Conservation (phyloP, 1,284 basidiomycete genomes). For the Heterobasidion parviporum region DNA sequence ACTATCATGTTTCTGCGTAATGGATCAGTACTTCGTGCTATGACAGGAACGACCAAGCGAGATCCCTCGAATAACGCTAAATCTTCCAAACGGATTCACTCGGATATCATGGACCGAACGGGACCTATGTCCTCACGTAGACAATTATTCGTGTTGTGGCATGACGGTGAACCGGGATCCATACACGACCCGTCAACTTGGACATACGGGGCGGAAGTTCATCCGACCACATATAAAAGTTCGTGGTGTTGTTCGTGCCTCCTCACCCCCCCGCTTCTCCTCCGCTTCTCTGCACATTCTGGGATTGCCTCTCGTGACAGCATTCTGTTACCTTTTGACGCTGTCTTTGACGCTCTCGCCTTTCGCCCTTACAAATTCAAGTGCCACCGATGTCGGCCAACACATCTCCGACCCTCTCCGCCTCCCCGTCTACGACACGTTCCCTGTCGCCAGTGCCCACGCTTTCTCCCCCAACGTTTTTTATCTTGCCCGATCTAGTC, state of each 20-base stretch:
- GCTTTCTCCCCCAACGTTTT: slow-evolving; percentile 19
- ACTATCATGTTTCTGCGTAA: neutral
- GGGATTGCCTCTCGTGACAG: neutral
- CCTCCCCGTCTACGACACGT: neutral
- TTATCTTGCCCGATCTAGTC: slow-evolving; percentile 59
- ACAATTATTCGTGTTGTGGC: neutral
- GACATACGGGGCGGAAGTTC: neutral
- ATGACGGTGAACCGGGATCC: neutral
- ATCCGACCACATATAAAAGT: neutral
- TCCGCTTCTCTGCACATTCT: neutral
- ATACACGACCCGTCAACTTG: neutral
- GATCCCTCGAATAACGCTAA: no score
- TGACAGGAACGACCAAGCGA: neutral
- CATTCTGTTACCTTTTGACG: neutral
- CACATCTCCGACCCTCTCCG: neutral
- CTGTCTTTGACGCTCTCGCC: neutral
- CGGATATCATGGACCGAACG: neutral
- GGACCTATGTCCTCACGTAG: neutral
- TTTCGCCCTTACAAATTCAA: neutral
- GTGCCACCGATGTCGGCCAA: neutral
- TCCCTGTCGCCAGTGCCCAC: slow-evolving; percentile 9
- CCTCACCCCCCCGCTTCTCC: neutral
- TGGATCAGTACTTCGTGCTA: neutral
- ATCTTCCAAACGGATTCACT: no score
- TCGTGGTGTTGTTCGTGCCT: neutral